phyloP scores from a whole-genome alignment of 78 protist species.

The Dictyostelium brefeldianum region DNA sequence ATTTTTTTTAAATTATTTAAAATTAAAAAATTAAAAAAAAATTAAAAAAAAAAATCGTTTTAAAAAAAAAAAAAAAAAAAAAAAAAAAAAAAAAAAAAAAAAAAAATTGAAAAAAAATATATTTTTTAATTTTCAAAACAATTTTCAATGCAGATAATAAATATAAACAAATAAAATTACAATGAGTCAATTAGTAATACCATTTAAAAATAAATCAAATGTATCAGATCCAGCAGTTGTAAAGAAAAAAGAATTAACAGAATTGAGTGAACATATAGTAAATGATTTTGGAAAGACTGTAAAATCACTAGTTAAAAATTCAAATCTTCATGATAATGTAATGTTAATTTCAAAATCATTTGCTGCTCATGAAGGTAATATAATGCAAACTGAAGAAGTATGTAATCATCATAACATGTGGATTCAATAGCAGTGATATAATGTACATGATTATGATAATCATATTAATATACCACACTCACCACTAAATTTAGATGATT shows the following conservation, averaged over 20 bases:
- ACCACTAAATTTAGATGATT: slow-evolving; percentile 21
- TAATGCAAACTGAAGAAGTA: slow-evolving; percentile 64
- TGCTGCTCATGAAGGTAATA: slow-evolving; percentile 54
- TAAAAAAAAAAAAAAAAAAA: no score
- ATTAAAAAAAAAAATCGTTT: no score
- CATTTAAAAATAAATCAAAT: background rate
- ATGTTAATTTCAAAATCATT: slow-evolving; percentile 47
- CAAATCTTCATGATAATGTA: slow-evolving; percentile 70
- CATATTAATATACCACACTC: no score
- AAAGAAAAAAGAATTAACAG: slow-evolving; percentile 61
- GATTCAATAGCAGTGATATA: no score
- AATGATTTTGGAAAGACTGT: slow-evolving; percentile 48
- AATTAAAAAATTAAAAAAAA: no score
- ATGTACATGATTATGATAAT: no score
- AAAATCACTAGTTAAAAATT: slow-evolving; percentile 54
- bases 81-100: no score
- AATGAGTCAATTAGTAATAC: slow-evolving; percentile 19
- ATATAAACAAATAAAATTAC: background rate
- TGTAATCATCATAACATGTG: no score
- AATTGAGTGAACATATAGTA: slow-evolving; percentile 42
- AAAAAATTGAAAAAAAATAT: no score
- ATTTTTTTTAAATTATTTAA: no score
- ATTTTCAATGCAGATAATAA: no score
- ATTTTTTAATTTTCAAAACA: no score
- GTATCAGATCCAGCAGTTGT: slow-evolving; percentile 31